Base-by-base conservation (phyloP, 1,139 yeast species). In the Suzukiozyma palmioleophila region DNA sequence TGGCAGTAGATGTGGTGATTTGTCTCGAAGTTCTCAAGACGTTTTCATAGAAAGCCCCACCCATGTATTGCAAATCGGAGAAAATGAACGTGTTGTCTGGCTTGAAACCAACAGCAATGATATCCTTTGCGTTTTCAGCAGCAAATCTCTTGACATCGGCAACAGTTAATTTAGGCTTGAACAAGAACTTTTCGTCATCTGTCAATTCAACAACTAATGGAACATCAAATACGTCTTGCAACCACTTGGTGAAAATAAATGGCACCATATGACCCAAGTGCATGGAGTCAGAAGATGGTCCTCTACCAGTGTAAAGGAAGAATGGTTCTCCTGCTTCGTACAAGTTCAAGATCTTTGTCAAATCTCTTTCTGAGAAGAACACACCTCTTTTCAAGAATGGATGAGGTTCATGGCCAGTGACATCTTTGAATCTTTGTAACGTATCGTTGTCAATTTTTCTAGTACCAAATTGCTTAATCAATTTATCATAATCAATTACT, bases 221-320 rank as follows among this genome's bases (percentile, higher is more conserved):
- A 41, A 79, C 97, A 57, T 92, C 97, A 60, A 94, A 92, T 3
- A 90, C 98, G 37, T 90, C 97, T 64, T 94, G 99, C 54, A 94
- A 74, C 98, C 98, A 94, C 64, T 89, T 89, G 43, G 98, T 92
- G 70, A 94, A 94, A 31, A 85, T 63, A 58, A 94, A 94, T 10
- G 99, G 99, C 45, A 90, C 77, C 90, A 92, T 83, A 62, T 94
- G 99, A 36, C 98, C 99, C 67, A 94, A 73, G 61, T 94, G 99
- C 88, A 94, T 84, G 18, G 95, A 84, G 52, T 84, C 96, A 33
- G 92, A 81, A 3, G 96, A 86, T 35, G 99, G 98, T 2, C 99
- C 99, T 62, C 99, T 81, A 36, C 99, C 99, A 21, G 99, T 94
- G 62, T 94, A 94, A 50, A 94, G 69, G 69, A 90, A 94, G 63